Evolutionary conservation across 352 stramenopile genomes (phyloP), one percentile per base, ranked within the genome.

Genomic region (Saprolegnia parasitica): DNA sequence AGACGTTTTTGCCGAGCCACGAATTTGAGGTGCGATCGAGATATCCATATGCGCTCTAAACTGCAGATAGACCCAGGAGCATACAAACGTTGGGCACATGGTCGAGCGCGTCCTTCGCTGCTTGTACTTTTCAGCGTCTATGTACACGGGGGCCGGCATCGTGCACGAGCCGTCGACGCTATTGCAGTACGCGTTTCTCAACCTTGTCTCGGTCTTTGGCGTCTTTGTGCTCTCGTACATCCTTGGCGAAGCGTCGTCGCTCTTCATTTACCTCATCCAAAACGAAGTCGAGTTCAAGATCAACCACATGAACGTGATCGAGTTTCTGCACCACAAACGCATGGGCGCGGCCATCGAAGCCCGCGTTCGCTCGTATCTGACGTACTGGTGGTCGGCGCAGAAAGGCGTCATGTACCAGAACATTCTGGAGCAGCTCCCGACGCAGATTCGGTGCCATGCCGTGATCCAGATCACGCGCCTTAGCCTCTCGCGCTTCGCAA

Each of bases 211-310:
- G 16, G 46, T 67, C 21, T 67, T 67, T 56, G 45, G 61, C 18
- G 46, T 67, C 39, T 67, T 67, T 37, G 49, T 46, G 26, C 32
- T 58, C 16, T 47, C 32, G 35, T 67, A 67, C 20, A 26, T 67
- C 23, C 56, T 67, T 37, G 61, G 61, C 45, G 61, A 67, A 46
- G 49, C 23, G 3, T 67, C 61, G 18, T 47, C 61, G 2, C n/a
- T 67, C 4, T 56, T 6, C 8, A 58, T 67, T 24, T 67, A 46
- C 61, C 49, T 67, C 45, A 67, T 58, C 16, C 61, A 67, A 16
- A 39, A 67, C 49, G 61, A 67, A 67, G 61, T 67, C 26, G 61
- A 67, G 29, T 58, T 49, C 56, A 63, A 63, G 35, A 63, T 63
- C 56, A 63, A 63, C 56, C 56, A 63, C 4, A 63, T 63, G 56